Percentiles rank a stretch among this genome's conserved stretches.
These are phyloP conservation scores for Extremus antarcticus DNA, from an alignment of 495 filamentous ascomycete species.

Conservation along the genomic window DNA sequence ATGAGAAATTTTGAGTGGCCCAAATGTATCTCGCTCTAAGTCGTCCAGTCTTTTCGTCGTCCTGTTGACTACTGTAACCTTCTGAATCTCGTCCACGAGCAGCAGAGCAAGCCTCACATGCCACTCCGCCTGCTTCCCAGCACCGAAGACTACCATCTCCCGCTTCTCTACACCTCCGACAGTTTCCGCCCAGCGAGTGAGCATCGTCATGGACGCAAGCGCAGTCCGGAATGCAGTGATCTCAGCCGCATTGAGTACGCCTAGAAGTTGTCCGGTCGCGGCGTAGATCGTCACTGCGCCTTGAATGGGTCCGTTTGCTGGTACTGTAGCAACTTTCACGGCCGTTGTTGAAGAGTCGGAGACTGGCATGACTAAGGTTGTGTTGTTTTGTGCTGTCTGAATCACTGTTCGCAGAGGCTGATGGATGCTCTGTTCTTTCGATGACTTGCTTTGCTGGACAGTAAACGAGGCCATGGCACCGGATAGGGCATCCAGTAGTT, in stretches of 20 bases:
- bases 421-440: background rate
- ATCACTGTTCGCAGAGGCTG: background rate
- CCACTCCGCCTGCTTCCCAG: conserved; percentile 86
- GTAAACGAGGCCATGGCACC: background rate
- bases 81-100: conserved; percentile 58
- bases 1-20: conserved; percentile 30
- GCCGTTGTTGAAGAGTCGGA: background rate
- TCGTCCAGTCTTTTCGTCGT: conserved; percentile 51
- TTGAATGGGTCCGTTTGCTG: background rate
- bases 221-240: conserved; percentile 92
- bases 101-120: conserved; percentile 74
- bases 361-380: background rate
- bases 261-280: conserved; percentile 23
- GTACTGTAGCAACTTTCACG: background rate
- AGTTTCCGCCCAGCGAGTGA: conserved; percentile 50
- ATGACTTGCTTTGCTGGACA: too few species aligned
- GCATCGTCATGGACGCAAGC: conserved; percentile 62
- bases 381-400: background rate
- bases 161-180: conserved; percentile 35
- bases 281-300: background rate
- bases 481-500: background rate
- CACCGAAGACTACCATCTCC: conserved; percentile 81
- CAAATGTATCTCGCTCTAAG: conserved; percentile 47
- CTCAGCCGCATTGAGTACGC: conserved; percentile 72
- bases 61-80: conserved; percentile 67